Evolutionary conservation across 2,329 filamentous ascomycete species (phyloP), one percentile per base, ranked within the genome.

Genomic region (Metarhizium brunneum): DNA sequence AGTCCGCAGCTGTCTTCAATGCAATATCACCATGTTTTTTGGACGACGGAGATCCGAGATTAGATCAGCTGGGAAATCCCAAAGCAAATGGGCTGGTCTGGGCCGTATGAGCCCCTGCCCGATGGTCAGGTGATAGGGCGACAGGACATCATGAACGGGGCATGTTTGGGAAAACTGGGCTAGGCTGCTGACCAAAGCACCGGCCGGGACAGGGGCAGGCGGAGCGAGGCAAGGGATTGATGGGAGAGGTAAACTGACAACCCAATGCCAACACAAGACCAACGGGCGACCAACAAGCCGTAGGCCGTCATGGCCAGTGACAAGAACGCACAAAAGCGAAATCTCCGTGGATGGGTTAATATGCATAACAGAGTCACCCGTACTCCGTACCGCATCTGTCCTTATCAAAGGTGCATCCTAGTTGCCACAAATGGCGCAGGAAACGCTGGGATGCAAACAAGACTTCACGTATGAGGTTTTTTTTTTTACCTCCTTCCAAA

Each of bases 51-150:
- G 36, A 57, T 55, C 50, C 50, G 50, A 55, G 45, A 54, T 54
- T 50, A 43, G 29, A 45, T 36, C 51, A 35, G 42, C 43, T 20
- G 18, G 16, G n/a, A 38, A 49, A 50, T 50, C 35, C 13, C 11
- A 50, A 51, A 16, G 35, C 43, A 30, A 32, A 47, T 47, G 32
- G 51, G 38, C 51, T 53, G 55, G 55, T 55, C 55, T 53, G 48
- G 56, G 51, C 53, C 55, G 47, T 20, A 50, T 53, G 55, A 32
- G 38, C 13, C 52, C 50, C 51, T 42, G 51, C 47, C 47, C 16
- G 36, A 47, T n/a, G 38, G 54, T 59, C 56, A 59, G 54, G 56
- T 59, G 56, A 59, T 50, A 54, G 53, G 56, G 29, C 36, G 35
- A 52, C n/a, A 45, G 53, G 45, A 50, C 52, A 49, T 57, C 43